Evolutionary conservation across 2,329 filamentous ascomycete genomes (phyloP), one percentile per base, ranked within the genome.

Genomic region (Xylaria sp.): DNA sequence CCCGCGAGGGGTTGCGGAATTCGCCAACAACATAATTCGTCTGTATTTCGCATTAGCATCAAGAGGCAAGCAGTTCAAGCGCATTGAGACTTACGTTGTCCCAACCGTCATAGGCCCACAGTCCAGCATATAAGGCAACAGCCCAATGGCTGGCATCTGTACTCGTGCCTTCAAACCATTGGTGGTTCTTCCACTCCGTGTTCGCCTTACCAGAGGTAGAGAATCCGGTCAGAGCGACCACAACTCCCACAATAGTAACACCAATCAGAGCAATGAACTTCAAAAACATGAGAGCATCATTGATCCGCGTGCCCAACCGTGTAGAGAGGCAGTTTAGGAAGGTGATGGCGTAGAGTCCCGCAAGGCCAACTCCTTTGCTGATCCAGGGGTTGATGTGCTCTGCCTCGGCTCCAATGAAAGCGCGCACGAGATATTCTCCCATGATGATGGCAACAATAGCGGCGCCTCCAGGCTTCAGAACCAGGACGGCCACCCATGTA

Each of bases 71-170:
- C 44, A 42, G 4, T n/a, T 23, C 49, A 35, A 13, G 9, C 8
- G 11, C 10, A 57, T 34, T 5, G 23, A 4, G 52, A 80, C 88
- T 78, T 77, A 94, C 91, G 74, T 99, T 99, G 72, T 99, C 94
- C 94, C 94, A 99, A 35, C 94, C 94, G 72, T 99, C 94, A 75
- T 94, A 99, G 0, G 94, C 94, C 94, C 94, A 99, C 4, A 99
- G 81, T 7, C 94, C 94, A 13, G 92, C 93, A 73, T 99, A 99
- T 52, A 99, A 76, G 0, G 94, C 94, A 52, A 99, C 89, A 2
- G 94, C 94, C 90, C 92, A 97, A 66, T 87, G 87, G 52, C 89
- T 95, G 54, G 89, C 81, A 71, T 92, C 89, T 11, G 80, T 84
- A 64, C 84, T 91, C 3, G 93, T 97, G 59, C 88, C 87, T 57